Evolutionary conservation across 139 green algal genomes (phyloP), one percentile per base, ranked within the genome.

Genomic region (Closterium sp.): DNA sequence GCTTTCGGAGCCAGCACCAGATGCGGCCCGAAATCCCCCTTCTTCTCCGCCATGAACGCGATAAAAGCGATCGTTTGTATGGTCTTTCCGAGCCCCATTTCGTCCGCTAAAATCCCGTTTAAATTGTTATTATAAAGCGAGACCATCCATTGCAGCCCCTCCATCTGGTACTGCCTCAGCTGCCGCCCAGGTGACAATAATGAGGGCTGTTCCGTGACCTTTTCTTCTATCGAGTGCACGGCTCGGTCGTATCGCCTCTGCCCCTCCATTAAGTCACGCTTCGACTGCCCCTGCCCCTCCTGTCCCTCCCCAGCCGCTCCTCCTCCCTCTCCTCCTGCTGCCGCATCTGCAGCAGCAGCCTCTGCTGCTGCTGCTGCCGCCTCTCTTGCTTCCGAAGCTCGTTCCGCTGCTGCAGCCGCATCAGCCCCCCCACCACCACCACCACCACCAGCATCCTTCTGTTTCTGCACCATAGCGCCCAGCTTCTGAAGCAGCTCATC

Each of bases 401-500:
- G 25, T 3, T 89, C 85, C 8, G 34, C 35, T n/a, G 34, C 30
- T 16, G 6, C 21, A 33, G n/a, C 86, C 23, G 28, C 86, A 89
- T 33, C 36, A 69, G 23, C 81, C n/a, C 7, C 76, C 76, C 91
- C 91, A 23, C 90, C 36, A 1, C 25, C 88, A 32, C 2, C 64
- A 30, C 21, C 76, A 81, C 23, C 89, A 83, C 85, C 81, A 88
- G 7, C 38, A 9, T 90, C 35, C 34, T 94, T 94, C 43, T 94
- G 92, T 84, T 64, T n/a, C 90, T 92, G 64, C 9, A 94, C 92
- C 90, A 94, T 93, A 93, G 91, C 90, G 21, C 96, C 96, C 86
- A 99, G 97, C 34, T 95, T 94, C 91, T 98, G 92, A 32, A 99
- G 95, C 95, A 99, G 99, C 43, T 97, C 95, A 92, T 99, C 98